Evolutionary conservation across 768 basidiomycete species (phyloP).

Genomic region (Rhodosporidiobolus sp.): DNA sequence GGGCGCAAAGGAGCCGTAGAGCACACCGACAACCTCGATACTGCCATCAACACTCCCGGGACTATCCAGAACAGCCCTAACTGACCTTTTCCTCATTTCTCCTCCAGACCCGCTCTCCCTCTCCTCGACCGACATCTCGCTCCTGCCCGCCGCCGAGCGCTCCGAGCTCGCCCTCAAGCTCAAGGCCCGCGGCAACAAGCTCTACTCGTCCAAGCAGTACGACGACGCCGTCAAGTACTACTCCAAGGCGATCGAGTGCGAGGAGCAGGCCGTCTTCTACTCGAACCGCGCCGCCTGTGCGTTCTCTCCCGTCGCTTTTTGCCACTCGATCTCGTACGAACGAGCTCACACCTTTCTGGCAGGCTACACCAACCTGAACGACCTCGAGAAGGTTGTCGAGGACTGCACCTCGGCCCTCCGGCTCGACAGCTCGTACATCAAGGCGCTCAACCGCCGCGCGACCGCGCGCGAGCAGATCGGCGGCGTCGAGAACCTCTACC

Average conservation of each 20-base stretch:
- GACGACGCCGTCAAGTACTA: constrained; percentile 52
- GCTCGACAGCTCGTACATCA: constrained; percentile 79
- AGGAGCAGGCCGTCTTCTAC: constrained; percentile 72
- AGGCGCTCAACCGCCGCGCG: constrained; percentile 63
- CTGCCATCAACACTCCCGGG: too few species aligned
- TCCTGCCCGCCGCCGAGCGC: constrained; percentile 1
- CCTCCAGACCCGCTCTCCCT: not conserved
- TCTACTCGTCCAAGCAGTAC: constrained; percentile 52
- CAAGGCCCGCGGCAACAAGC: constrained; percentile 54
- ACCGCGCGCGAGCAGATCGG: constrained; percentile 75
- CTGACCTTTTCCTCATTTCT: too few species aligned
- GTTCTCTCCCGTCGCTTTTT: constrained; percentile 44
- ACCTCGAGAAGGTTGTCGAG: constrained; percentile 72
- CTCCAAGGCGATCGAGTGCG: constrained; percentile 55
- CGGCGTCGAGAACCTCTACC: constrained; percentile 59
- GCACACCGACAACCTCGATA: too few species aligned
- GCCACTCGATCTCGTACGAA: not conserved
- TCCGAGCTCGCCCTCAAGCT: constrained; percentile 56
- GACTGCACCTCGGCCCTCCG: constrained; percentile 87
- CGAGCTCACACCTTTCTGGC: not conserved
- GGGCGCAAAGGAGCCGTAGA: too few species aligned
- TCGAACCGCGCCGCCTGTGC: constrained; percentile 94
- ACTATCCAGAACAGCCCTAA: constrained; percentile 37
- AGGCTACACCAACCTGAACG: constrained; percentile 87
- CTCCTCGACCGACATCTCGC: not conserved